Percentiles rank a stretch among this genome's conserved stretches.
Conservation (phyloP, 176 grass and related monocot species). For the Hyparrhenia diplandra region DNA sequence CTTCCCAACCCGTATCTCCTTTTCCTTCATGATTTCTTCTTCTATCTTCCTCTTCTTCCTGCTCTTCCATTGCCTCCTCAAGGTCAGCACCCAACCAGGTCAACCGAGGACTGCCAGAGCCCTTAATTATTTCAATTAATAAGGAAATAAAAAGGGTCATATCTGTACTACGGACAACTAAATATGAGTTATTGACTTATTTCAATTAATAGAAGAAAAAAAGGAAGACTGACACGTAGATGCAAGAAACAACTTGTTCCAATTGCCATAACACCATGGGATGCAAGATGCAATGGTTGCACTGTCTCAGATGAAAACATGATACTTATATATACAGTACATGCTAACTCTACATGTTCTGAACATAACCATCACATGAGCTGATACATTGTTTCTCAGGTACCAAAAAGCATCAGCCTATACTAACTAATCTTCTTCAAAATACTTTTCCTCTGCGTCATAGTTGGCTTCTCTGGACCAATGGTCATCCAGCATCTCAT, state of each 20-base stretch:
- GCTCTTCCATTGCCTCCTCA: too few relatives aligned
- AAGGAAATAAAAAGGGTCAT: too few relatives aligned
- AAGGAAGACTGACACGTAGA: neutral
- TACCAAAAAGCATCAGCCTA: neutral
- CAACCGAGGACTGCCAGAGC: too few relatives aligned
- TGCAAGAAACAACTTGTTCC: neutral
- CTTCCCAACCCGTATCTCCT: too few relatives aligned
- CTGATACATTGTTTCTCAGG: neutral
- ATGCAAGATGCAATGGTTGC: neutral
- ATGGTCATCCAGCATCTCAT: constrained; percentile 84
- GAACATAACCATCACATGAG: neutral
- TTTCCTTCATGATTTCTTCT: too few relatives aligned
- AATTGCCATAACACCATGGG: neutral
- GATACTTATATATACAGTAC: neutral
- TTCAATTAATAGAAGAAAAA: neutral
- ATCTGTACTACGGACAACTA: too few relatives aligned
- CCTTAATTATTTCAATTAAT: too few relatives aligned
- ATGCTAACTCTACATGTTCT: neutral
- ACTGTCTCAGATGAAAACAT: neutral
- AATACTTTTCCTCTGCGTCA: constrained; percentile 79
- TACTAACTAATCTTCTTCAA: constrained; percentile 59
- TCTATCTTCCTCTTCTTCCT: too few relatives aligned
- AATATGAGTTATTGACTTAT: too few relatives aligned
- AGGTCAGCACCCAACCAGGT: too few relatives aligned
- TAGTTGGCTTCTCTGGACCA: constrained; percentile 86